Evolutionary conservation across 1,284 basidiomycete species (phyloP), one percentile per base, ranked within the genome.

Genomic region (Entoloma clypeatum): DNA sequence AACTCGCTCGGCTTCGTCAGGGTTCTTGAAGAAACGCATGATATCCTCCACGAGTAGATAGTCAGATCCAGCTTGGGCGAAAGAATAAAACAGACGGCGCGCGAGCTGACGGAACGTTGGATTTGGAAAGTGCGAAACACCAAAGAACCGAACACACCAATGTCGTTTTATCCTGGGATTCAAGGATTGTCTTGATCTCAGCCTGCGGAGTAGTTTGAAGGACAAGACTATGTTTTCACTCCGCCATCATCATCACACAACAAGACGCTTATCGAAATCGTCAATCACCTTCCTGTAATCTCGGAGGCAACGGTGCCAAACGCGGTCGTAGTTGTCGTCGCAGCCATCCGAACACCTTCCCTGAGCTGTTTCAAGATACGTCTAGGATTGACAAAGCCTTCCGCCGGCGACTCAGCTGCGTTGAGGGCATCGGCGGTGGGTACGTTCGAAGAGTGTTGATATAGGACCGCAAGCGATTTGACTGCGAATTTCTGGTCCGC

Each of bases 1-100:
- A 0, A 74, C 75, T 6, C 65, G 63, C 28, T 78, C 70, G 2
- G 87, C 84, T 31, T 81, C 78, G 28, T 89, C 86, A 14, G 68
- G 65, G 31, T 72, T 72, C 5, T 76, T 68, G 65, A 94, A 94
- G 64, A 76, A 89, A 33, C 71, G 73, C 16, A 75, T 71, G 49
- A 97, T 82, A 56, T 95, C 90, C 33, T 76, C 70, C 13, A 88
- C 66, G 32, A 78, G 62, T 38, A 94, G 56, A 48, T 67, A 71
- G 8, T 83, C 77, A 11, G 75, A 63, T 19, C 77, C 78, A 2
- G 75, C 73, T 48, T 79, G 77, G 2, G 75, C 72, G 65, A 92
- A 95, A 16, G 91, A 93, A 68, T 92, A 92, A 70, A 81, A 97
- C 35, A 96, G 68, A 34, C 92, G 74, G 32, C 87, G 77, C 26